Conservation (phyloP, 106 monocot species). For the Triglochin maritima region DNA sequence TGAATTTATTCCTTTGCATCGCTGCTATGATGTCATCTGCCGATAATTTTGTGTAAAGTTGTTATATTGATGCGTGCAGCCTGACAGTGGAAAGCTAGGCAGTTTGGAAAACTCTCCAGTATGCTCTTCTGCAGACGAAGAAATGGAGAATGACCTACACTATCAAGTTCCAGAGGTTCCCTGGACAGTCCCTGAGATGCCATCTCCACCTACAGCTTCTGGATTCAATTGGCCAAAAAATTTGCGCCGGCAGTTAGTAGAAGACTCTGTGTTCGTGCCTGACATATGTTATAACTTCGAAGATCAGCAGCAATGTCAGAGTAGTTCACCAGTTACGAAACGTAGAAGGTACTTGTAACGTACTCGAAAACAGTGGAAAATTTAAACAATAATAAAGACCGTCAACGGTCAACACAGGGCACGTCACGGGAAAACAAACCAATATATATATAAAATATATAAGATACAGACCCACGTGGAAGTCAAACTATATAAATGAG, state of each 20-base stretch:
- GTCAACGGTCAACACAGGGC: too few species aligned
- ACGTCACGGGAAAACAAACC: too few species aligned
- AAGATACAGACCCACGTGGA: too few species aligned
- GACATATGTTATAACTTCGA: slow-evolving; percentile 32
- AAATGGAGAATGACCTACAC: slow-evolving; percentile 29
- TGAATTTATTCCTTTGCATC: too few species aligned
- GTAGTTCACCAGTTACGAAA: slow-evolving; percentile 11
- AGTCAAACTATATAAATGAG: too few species aligned
- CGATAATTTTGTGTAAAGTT: too few species aligned
- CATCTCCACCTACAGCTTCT: slow-evolving; percentile 71
- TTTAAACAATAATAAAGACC: too few species aligned
- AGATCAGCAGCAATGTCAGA: slow-evolving; percentile 6
- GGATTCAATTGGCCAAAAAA: slow-evolving; percentile 61
- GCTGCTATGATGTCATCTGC: too few species aligned
- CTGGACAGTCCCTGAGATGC: slow-evolving; percentile 66
- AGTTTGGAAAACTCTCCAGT: slow-evolving; percentile 48
- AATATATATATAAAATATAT: too few species aligned
- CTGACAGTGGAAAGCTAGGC: slow-evolving; percentile 34
- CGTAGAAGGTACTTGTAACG: too few species aligned
- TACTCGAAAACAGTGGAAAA: too few species aligned
- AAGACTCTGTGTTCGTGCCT: slow-evolving; percentile 45
- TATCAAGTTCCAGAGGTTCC: slow-evolving; percentile 58
- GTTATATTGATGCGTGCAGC: slow-evolving; percentile 7
- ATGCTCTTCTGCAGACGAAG: slow-evolving; percentile 31
- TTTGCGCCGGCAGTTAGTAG: slow-evolving; percentile 1